Evolutionary conservation across 176 grass and related monocot genomes (phyloP).

Genomic region (Poa pratensis): DNA sequence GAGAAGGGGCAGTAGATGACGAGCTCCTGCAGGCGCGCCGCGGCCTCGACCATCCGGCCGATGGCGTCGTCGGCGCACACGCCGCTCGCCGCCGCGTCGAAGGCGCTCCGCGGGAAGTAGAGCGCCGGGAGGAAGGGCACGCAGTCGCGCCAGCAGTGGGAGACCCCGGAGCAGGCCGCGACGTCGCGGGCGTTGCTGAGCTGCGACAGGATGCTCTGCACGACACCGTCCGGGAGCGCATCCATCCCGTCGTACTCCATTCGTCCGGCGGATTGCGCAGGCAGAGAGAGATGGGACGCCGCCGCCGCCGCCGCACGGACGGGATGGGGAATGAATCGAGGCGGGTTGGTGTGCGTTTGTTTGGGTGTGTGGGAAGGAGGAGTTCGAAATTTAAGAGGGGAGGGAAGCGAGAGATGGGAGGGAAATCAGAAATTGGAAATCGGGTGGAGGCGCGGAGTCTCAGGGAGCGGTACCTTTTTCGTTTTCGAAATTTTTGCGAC

Average conservation of each 20-base stretch:
- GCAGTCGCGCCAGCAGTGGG: slow-evolving; percentile 65
- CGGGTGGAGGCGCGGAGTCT: slow-evolving; percentile 5
- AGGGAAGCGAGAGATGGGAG: not conserved
- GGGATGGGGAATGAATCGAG: not conserved
- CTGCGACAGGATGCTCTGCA: slow-evolving; percentile 76
- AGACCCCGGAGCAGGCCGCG: slow-evolving; percentile 73
- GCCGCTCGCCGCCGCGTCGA: slow-evolving; percentile 28
- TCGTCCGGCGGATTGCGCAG: not conserved
- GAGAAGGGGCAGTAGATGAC: slow-evolving; percentile 97
- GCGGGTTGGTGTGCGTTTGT: not conserved
- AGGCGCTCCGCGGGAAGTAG: slow-evolving; percentile 85
- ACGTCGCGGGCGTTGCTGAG: slow-evolving; percentile 82
- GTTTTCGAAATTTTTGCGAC: slow-evolving; percentile 37
- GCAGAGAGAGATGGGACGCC: not conserved
- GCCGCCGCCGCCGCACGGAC: not conserved
- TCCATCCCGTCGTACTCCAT: slow-evolving; percentile 55
- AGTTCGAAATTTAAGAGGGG: slow-evolving; percentile 39
- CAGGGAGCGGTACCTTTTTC: not conserved
- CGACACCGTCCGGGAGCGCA: slow-evolving; percentile 77
- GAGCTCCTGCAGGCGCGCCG: slow-evolving; percentile 70
- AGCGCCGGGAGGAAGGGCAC: slow-evolving; percentile 82
- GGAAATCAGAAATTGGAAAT: slow-evolving; percentile 21
- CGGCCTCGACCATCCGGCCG: slow-evolving; percentile 66
- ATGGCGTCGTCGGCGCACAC: slow-evolving; percentile 59
- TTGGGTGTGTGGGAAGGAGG: not conserved